Conservation (phyloP, 371 early-diverging fungal species). For the Vairimorpha necatrix region DNA sequence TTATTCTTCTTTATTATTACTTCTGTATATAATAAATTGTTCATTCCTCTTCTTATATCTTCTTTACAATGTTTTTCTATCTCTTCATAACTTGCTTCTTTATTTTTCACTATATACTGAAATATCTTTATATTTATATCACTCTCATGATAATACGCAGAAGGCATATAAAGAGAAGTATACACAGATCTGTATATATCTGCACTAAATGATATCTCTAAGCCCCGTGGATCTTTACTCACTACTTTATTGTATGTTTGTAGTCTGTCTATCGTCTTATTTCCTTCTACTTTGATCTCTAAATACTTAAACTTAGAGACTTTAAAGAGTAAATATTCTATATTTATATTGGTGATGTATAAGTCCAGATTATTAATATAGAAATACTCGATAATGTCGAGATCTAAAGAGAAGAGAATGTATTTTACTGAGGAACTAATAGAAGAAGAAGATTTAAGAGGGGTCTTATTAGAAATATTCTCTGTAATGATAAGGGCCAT, state of each 20-base stretch:
- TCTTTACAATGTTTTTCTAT: not conserved
- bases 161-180: not conserved
- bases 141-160: not conserved
- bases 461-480: not conserved
- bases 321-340: not conserved
- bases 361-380: not conserved
- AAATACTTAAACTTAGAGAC: not conserved
- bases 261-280: not conserved
- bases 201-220: not conserved
- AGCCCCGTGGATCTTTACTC: not conserved
- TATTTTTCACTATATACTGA: not conserved
- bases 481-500: not conserved
- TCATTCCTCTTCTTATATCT: not conserved
- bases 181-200: constrained; percentile 1
- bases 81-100: not conserved
- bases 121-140: not conserved
- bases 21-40: not conserved
- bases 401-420: not conserved
- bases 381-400: not conserved
- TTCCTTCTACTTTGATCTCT: not conserved
- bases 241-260: not conserved
- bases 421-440: not conserved
- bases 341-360: not conserved
- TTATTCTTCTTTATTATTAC: not conserved
- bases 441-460: not conserved